These are phyloP conservation scores for Blastobotrys persicus DNA, from an alignment of 1,139 yeast species.

Conservation along the genomic window DNA sequence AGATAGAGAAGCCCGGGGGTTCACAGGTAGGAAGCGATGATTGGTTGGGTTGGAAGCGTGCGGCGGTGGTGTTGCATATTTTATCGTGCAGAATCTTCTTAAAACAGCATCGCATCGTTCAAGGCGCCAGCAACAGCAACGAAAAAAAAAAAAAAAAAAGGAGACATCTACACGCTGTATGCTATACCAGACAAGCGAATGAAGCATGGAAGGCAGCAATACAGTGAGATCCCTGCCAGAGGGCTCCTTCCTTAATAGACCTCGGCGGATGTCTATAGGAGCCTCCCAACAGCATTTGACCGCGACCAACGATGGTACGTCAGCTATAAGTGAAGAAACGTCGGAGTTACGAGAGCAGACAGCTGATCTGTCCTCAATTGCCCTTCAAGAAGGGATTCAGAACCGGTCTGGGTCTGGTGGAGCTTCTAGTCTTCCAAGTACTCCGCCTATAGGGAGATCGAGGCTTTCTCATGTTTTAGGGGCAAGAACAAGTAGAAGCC, in stretches of 20 bases:
- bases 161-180: neutral
- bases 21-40: too few relatives aligned
- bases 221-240: neutral
- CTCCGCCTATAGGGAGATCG: conserved; percentile 5
- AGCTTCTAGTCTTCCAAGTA: neutral
- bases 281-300: conserved; percentile 5
- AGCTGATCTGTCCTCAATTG: conserved; percentile 59
- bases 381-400: conserved; percentile 45
- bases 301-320: neutral
- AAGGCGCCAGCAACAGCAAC: too few relatives aligned
- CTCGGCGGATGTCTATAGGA: conserved; percentile 11
- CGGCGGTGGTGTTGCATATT: too few relatives aligned
- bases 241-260: neutral
- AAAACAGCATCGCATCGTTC: too few relatives aligned
- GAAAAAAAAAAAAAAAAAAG: neutral
- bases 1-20: too few relatives aligned
- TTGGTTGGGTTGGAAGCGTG: too few relatives aligned
- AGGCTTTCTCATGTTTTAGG: conserved; percentile 12
- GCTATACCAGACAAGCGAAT: neutral
- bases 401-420: conserved; percentile 4
- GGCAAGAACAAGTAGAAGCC: neutral
- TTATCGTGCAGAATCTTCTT: too few relatives aligned
- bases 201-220: conserved; percentile 1
- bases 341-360: conserved; percentile 55
- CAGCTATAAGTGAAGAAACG: neutral